A percentile compares a stretch with the other conserved stretches of the same genome.
Conservation (phyloP, 768 basidiomycete genomes). For the Russula sp. region DNA sequence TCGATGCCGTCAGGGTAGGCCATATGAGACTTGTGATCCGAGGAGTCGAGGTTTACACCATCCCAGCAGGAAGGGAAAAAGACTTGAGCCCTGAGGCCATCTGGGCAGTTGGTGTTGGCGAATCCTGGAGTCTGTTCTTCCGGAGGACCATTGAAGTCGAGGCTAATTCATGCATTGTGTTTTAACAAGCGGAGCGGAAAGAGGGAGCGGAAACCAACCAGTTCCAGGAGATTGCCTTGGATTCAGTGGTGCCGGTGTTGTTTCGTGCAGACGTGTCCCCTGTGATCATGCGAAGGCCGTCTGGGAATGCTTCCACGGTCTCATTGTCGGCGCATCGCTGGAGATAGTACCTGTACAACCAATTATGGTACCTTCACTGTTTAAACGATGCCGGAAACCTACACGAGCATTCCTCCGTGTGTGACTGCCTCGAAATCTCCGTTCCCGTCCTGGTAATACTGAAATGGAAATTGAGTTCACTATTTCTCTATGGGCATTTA, state of each 20-base stretch:
- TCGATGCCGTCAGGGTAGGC: conserved; percentile 33
- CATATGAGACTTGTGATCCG: conserved; percentile 43
- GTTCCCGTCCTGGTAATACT: conserved; percentile 24
- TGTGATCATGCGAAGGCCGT: conserved; percentile 32
- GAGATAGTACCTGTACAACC: conserved; percentile 26
- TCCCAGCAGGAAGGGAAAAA: conserved; percentile 43
- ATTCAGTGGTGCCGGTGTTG: conserved; percentile 29
- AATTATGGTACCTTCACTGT: background rate
- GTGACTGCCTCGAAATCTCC: conserved; percentile 16
- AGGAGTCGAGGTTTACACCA: conserved; percentile 40
- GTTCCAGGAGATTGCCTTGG: conserved; percentile 32
- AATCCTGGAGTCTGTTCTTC: conserved; percentile 25
- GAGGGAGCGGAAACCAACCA: conserved; percentile 30
- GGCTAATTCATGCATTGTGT: background rate
- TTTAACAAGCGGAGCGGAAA: conserved; percentile 13
- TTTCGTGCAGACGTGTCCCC: conserved; percentile 34
- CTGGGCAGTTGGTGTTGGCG: conserved; percentile 31
- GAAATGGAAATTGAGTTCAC: conserved; percentile 10
- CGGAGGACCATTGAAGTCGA: conserved; percentile 11
- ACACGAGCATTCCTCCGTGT: conserved; percentile 30
- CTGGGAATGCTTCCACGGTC: conserved; percentile 27
- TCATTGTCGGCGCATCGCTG: conserved; percentile 8
- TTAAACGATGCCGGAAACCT: background rate
- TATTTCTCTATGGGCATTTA: background rate
- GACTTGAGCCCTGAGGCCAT: conserved; percentile 35